Evolutionary conservation across 2,329 filamentous ascomycete genomes (phyloP).

Genomic region (Neonectria magnoliae): DNA sequence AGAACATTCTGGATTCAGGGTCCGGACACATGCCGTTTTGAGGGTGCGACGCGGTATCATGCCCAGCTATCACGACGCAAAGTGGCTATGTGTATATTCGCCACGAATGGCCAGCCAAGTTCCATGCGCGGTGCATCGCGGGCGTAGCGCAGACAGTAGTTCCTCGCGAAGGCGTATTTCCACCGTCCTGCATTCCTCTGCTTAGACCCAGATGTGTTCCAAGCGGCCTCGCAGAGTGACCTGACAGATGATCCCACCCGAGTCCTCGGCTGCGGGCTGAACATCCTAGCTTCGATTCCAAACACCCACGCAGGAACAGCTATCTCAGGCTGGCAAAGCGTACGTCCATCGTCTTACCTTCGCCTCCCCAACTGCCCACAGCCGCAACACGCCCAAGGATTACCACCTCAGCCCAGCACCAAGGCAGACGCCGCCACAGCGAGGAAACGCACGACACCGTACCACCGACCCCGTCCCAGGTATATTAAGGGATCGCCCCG

Average conservation of each 20-base stretch:
- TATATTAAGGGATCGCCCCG: neutral
- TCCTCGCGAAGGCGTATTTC: neutral
- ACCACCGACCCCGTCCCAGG: neutral
- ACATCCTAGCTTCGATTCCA: neutral
- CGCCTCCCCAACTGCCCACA: neutral
- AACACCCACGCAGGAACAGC: neutral
- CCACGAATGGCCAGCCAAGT: neutral
- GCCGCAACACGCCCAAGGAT: neutral
- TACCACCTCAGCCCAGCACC: neutral
- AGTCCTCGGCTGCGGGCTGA: neutral
- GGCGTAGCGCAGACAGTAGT: neutral
- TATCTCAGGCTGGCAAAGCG: neutral
- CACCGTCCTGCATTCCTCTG: neutral
- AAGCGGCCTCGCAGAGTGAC: neutral
- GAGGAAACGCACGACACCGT: neutral
- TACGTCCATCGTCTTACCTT: neutral
- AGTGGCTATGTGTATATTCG: neutral
- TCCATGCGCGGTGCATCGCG: neutral
- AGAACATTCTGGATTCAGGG: neutral
- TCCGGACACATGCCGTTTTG: neutral
- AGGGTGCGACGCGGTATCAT: no score
- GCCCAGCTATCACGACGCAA: no score
- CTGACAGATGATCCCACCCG: neutral
- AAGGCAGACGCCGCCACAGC: neutral
- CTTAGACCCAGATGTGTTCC: neutral